phyloP scores from a whole-genome alignment of 441 rosid genomes.

The Raphanus hybrid region DNA sequence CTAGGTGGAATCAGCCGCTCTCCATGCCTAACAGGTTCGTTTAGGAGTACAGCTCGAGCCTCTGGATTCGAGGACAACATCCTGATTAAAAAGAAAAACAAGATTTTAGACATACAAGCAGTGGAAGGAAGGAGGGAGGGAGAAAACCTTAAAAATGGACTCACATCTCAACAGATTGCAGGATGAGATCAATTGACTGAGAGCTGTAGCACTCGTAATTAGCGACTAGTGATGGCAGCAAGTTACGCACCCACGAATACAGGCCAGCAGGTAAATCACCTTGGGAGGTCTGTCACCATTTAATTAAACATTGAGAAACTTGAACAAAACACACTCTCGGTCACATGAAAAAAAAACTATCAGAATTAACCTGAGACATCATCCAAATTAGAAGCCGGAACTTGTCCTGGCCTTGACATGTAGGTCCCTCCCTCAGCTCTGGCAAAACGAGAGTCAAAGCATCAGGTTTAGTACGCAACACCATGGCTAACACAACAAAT shows the following conservation, averaged over 20 bases:
- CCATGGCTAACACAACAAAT: neutral
- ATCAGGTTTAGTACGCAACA: neutral
- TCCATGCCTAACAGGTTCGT: slow-evolving; percentile 53
- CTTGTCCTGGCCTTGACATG: neutral
- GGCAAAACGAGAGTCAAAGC: neutral
- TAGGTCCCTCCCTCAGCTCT: neutral
- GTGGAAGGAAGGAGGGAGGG: neutral
- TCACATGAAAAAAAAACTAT: too few species aligned
- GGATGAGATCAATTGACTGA: slow-evolving; percentile 71
- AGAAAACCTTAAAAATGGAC: neutral
- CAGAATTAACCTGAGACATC: neutral
- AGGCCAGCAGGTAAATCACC: slow-evolving; percentile 76
- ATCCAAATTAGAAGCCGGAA: neutral
- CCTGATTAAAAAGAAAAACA: slow-evolving; percentile 44
- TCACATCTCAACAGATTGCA: slow-evolving; percentile 80
- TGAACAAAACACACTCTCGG: too few species aligned
- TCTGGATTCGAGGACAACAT: slow-evolving; percentile 62
- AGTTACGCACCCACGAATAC: slow-evolving; percentile 64
- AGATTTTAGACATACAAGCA: neutral
- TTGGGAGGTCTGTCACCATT: slow-evolving; percentile 57
- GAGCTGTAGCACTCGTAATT: slow-evolving; percentile 60
- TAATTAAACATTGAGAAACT: too few species aligned
- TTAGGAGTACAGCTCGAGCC: slow-evolving; percentile 71
- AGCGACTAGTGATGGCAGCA: slow-evolving; percentile 55
- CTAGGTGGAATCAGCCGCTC: slow-evolving; percentile 61